phyloP scores from a whole-genome alignment of 768 basidiomycete species.

The Russula earlei region DNA sequence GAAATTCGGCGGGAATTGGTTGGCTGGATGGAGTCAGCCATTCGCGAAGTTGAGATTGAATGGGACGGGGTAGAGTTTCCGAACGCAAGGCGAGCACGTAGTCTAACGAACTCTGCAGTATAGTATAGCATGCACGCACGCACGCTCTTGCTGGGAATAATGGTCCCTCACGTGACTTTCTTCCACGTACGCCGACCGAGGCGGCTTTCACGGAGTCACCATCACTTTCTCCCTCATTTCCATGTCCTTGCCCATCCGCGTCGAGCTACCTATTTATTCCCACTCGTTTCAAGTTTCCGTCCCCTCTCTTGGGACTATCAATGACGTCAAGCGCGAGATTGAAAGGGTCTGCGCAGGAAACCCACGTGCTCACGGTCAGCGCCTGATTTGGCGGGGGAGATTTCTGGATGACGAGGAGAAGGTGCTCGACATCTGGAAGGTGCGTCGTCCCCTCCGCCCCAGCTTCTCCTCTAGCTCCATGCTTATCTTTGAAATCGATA shows the following conservation, averaged over 20 bases:
- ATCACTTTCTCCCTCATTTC: background rate
- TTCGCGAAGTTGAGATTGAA: conserved; percentile 1
- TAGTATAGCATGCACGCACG: too few species aligned
- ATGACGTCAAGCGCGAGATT: conserved; percentile 62
- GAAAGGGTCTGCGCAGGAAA: conserved; percentile 47
- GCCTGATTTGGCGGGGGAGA: conserved; percentile 69
- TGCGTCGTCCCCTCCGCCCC: conserved; percentile 27
- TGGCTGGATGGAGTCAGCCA: background rate
- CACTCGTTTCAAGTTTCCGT: conserved; percentile 55
- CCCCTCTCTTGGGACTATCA: conserved; percentile 38
- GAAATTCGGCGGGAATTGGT: background rate
- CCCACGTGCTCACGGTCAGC: conserved; percentile 62
- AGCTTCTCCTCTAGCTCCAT: background rate
- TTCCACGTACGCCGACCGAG: conserved; percentile 9
- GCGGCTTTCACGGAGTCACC: background rate
- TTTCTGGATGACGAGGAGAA: conserved; percentile 55
- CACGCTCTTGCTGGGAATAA: too few species aligned
- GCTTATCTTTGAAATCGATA: background rate
- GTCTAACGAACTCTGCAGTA: background rate
- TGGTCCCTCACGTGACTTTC: conserved; percentile 5
- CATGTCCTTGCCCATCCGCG: conserved; percentile 34
- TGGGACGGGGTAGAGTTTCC: background rate
- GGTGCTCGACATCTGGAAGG: conserved; percentile 63
- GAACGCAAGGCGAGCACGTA: background rate
- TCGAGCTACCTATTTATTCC: conserved; percentile 70